A percentile compares a stretch with the other conserved stretches of the same genome.
Conservation (phyloP, 495 filamentous ascomycete genomes). For the Entonaema liquescens region DNA sequence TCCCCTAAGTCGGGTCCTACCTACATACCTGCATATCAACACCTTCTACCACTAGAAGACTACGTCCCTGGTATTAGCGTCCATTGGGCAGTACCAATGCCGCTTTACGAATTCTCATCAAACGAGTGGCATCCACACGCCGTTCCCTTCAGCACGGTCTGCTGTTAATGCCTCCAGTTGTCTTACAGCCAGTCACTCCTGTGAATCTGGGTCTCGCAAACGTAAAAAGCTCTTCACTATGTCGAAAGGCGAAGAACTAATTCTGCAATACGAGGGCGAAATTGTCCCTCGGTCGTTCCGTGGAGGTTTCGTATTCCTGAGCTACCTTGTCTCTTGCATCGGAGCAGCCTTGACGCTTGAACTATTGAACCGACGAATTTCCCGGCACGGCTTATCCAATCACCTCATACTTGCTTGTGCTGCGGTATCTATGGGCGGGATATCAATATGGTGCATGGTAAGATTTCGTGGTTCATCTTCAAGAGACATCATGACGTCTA, state of each 20-base stretch:
- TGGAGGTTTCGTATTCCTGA: slow-evolving; percentile 72
- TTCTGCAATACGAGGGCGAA: slow-evolving; percentile 46
- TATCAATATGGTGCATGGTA: slow-evolving; percentile 74
- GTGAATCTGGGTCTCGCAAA: slow-evolving; percentile 3
- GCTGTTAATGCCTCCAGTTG: slow-evolving; percentile 12
- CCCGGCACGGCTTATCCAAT: slow-evolving; percentile 71
- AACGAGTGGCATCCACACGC: not conserved
- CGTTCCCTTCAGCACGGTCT: not conserved
- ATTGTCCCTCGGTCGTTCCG: slow-evolving; percentile 64
- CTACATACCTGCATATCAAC: not conserved
- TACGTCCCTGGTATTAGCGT: not conserved
- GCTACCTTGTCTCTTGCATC: slow-evolving; percentile 79
- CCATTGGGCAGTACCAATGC: not conserved
- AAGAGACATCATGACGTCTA: slow-evolving; percentile 8
- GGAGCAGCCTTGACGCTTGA: slow-evolving; percentile 83
- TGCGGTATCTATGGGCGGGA: slow-evolving; percentile 79
- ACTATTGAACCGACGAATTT: slow-evolving; percentile 79
- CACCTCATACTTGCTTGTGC: slow-evolving; percentile 76
- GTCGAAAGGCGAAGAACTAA: slow-evolving; percentile 27
- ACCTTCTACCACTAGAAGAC: not conserved
- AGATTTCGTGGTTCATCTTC: slow-evolving; percentile 6
- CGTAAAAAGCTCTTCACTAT: slow-evolving; percentile 25
- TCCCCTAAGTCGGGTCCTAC: not conserved
- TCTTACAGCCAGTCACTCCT: slow-evolving; percentile 14
- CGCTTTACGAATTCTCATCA: not conserved